Conservation (phyloP, 1,139 yeast genomes). For the Oligophagozyma castellii region DNA sequence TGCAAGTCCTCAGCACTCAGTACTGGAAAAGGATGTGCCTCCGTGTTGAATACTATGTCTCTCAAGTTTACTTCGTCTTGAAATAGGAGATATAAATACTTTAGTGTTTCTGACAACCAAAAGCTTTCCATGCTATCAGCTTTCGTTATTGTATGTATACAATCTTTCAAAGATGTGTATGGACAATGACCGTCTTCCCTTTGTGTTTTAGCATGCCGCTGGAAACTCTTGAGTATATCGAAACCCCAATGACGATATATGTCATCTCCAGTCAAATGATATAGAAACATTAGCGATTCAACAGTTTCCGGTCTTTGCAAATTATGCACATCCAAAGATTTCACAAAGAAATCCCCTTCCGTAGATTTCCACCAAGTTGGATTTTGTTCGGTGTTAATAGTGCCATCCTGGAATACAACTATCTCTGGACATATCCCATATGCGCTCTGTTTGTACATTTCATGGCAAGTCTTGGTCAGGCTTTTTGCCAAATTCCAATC, state of each 20-base stretch:
- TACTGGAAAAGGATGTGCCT: constrained; percentile 83
- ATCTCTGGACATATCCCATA: constrained; percentile 86
- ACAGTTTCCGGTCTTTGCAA: constrained; percentile 92
- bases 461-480: constrained; percentile 68
- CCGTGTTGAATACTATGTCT: constrained; percentile 74
- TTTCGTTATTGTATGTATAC: constrained; percentile 36
- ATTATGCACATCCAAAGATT: constrained; percentile 64
- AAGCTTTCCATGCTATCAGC: constrained; percentile 80
- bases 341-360: constrained; percentile 48
- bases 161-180: constrained; percentile 58
- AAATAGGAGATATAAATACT: constrained; percentile 70
- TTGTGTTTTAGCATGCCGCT: constrained; percentile 36
- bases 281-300: constrained; percentile 71
- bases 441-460: constrained; percentile 57
- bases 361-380: constrained; percentile 17
- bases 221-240: constrained; percentile 65
- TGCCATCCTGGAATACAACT: constrained; percentile 42
- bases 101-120: constrained; percentile 74
- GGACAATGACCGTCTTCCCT: constrained; percentile 28
- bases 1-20: constrained; percentile 6
- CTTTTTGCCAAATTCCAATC: constrained; percentile 66
- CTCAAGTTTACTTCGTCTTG: constrained; percentile 53
- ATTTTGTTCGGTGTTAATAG: background rate
- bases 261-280: constrained; percentile 66
- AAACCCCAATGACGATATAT: constrained; percentile 87